phyloP scores from a whole-genome alignment of 176 grass and related monocot genomes.

The Cenchrus purpureus region DNA sequence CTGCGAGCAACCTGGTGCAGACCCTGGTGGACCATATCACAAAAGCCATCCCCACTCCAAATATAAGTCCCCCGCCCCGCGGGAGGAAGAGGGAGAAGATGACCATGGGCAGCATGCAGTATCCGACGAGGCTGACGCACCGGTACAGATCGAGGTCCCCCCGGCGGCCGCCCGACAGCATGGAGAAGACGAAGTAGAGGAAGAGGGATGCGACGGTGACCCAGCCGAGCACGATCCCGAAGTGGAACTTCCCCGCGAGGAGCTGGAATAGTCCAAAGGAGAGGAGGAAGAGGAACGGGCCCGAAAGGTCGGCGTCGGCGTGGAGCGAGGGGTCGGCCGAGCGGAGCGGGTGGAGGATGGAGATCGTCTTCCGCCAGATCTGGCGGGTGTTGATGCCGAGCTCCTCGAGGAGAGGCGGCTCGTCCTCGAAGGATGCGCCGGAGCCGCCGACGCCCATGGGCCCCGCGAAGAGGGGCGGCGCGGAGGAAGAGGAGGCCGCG shows the following conservation, averaged over 20 bases:
- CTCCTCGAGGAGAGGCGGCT: conserved; percentile 92
- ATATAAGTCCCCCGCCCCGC: conserved; percentile 70
- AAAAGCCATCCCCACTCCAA: conserved; percentile 71
- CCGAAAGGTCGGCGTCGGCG: conserved; percentile 88
- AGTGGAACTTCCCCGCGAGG: conserved; percentile 90
- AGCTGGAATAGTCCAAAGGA: conserved; percentile 96
- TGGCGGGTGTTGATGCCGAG: conserved; percentile 98
- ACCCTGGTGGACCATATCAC: conserved; percentile 93
- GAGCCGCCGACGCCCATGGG: conserved; percentile 50
- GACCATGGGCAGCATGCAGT: conserved; percentile 98
- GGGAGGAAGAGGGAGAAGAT: conserved; percentile 96
- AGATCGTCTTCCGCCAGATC: conserved; percentile 96
- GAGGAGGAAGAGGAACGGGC: conserved; percentile 90
- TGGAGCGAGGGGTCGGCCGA: conserved; percentile 74
- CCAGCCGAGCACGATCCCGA: conserved; percentile 93
- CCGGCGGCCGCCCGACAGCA: conserved; percentile 77
- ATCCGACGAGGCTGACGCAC: conserved; percentile 89
- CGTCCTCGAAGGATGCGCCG: conserved; percentile 77
- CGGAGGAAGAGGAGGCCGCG: conserved; percentile 59
- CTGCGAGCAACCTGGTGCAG: conserved; percentile 79
- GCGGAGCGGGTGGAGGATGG: conserved; percentile 91
- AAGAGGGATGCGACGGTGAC: conserved; percentile 86
- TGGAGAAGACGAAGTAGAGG: conserved; percentile 91
- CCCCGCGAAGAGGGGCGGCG: conserved; percentile 63
- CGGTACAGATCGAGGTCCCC: conserved; percentile 88